Evolutionary conservation across 768 basidiomycete genomes (phyloP).

Genomic region (Holtermannia corniformis): DNA sequence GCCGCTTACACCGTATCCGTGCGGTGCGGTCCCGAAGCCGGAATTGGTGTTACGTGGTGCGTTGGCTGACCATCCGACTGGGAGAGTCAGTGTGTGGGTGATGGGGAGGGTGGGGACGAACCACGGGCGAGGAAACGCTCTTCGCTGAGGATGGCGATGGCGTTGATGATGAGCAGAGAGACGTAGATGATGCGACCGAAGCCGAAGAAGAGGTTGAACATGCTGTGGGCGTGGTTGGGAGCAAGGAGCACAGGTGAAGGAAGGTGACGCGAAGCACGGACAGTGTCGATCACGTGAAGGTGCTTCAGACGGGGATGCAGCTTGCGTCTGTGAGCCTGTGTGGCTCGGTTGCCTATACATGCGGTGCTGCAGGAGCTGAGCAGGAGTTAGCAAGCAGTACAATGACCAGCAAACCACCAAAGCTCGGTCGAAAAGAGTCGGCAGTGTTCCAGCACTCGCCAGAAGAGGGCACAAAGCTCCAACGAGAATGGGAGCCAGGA

Average conservation of each 20-base stretch:
- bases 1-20: slow-evolving; percentile 7
- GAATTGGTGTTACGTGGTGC: slow-evolving; percentile 21
- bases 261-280: background rate
- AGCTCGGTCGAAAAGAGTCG: too few species aligned
- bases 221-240: background rate
- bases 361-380: too few species aligned
- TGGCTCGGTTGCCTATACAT: too few species aligned
- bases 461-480: slow-evolving; percentile 8
- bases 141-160: slow-evolving; percentile 88
- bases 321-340: too few species aligned
- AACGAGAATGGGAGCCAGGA: slow-evolving; percentile 29
- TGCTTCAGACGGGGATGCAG: too few species aligned
- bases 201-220: slow-evolving; percentile 22
- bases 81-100: slow-evolving; percentile 2
- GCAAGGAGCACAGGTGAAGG: background rate
- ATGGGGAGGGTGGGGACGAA: slow-evolving; percentile 44
- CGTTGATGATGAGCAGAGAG: slow-evolving; percentile 78
- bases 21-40: slow-evolving; percentile 33
- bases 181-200: slow-evolving; percentile 62
- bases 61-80: slow-evolving; percentile 75
- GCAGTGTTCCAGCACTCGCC: slow-evolving; percentile 24
- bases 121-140: slow-evolving; percentile 90
- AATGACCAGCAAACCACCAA: too few species aligned
- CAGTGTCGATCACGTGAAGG: too few species aligned
- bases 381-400: too few species aligned